Conservation (phyloP, 2,329 filamentous ascomycete species). For the Fusarium newnesense region DNA sequence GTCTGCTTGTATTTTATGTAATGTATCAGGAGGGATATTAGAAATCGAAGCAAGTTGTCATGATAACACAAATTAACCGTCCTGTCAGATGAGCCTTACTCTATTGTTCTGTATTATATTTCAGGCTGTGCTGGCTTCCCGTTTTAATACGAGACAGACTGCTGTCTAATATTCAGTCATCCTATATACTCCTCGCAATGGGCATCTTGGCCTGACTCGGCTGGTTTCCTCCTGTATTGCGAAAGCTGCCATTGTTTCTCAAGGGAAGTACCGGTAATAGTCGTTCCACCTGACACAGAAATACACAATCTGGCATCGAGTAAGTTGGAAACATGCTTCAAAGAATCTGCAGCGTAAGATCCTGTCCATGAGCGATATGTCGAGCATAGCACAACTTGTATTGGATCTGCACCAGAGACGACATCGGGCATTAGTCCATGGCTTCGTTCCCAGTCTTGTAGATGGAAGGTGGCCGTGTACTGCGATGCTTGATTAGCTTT, state of each 20-base stretch:
- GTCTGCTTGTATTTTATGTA: background rate
- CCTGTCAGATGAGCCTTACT: rapidly evolving
- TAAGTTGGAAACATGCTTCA: background rate
- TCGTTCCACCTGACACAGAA: background rate
- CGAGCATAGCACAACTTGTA: background rate
- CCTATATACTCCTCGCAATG: background rate
- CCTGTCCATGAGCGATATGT: background rate
- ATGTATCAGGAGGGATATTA: background rate
- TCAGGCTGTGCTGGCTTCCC: too few relatives aligned
- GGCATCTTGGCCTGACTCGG: background rate
- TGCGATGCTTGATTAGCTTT: background rate
- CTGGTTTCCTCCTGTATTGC: background rate
- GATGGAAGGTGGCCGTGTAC: background rate
- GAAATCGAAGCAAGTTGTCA: rapidly evolving
- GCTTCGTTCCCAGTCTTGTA: background rate
- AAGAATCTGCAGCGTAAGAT: background rate
- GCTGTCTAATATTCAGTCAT: background rate
- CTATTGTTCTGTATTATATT: too few relatives aligned
- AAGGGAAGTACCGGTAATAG: background rate
- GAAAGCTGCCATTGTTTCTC: background rate
- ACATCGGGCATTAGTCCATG: background rate
- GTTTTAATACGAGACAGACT: rapidly evolving
- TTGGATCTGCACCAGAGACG: background rate
- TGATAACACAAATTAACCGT: background rate
- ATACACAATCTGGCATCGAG: background rate